Conservation (phyloP, 1,139 yeast genomes). For the Saccharomycopsis hybrid region DNA sequence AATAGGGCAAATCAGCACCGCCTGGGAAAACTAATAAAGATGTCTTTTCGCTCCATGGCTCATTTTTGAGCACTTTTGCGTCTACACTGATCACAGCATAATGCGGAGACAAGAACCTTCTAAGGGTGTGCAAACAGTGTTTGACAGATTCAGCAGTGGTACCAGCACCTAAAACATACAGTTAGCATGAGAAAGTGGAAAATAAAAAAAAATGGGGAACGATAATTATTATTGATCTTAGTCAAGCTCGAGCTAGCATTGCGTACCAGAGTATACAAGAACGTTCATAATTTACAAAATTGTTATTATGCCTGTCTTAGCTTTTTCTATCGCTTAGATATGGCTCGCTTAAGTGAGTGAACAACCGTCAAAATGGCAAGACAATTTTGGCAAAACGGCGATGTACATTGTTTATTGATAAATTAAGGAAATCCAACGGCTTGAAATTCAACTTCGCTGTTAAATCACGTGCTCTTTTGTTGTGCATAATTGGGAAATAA, state of each 20-base stretch:
- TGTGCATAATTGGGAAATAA: not conserved
- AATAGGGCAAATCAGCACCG: conserved; percentile 90
- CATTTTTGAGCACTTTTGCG: conserved; percentile 54
- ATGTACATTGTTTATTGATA: no score
- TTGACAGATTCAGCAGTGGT: conserved; percentile 81
- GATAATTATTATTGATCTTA: not conserved
- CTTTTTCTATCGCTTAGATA: no score
- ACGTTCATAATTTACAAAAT: conserved; percentile 64
- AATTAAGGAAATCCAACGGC: no score
- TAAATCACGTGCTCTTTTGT: no score
- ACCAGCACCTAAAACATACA: conserved; percentile 52
- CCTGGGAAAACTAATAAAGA: conserved; percentile 85
- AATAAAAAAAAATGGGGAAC: no score
- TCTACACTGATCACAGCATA: conserved; percentile 79
- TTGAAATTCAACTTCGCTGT: no score
- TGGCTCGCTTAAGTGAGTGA: no score
- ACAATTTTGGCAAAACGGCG: not conserved
- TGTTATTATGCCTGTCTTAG: no score
- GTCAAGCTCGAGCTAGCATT: not conserved
- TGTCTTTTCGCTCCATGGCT: conserved; percentile 86
- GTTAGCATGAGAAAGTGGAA: not conserved
- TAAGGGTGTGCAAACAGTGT: conserved; percentile 71
- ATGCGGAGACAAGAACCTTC: conserved; percentile 73
- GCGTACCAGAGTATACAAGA: conserved; percentile 57
- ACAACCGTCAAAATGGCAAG: not conserved